Base-by-base conservation (phyloP, 2,329 filamentous ascomycete species). In the Botrytis pseudocinerea region DNA sequence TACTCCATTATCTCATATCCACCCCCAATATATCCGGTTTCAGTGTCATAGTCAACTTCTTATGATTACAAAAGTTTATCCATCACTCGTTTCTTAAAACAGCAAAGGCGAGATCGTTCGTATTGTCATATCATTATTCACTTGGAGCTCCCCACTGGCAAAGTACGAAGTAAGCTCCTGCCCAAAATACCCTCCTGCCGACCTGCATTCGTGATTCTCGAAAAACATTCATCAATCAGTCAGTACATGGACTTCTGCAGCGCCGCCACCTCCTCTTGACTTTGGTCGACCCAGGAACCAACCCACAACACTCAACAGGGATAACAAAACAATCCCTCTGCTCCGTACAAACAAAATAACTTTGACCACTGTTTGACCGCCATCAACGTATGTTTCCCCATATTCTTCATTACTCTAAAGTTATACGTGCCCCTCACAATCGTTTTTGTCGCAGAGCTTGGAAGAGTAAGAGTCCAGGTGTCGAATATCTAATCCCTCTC, bases 261-360 rank as follows among this genome's bases (percentile, higher is more conserved):
- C 74, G 51, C 72, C 73, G 73, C 77, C 75, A 59, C 61, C n/a
- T 71, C 74, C 74, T 74, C 74, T 77, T 76, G 78, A 74, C 73
- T 74, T 61, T 73, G 74, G 79, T 80, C 76, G 78, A 73, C 78
- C 78, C 76, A 80, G 79, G 75, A 79, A 79, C 79, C 70, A 74
- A 75, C 68, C 74, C 78, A 75, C 76, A 73, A 75, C 74, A 74
- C 73, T 57, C 60, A 69, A 69, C 78, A 78, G 76, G 79, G 77
- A 65, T 78, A 71, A 61, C 63, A 75, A 62, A 74, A 71, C 65
- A 69, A 61, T 72, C 61, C 65, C 25, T 70, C 51, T 6, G 40
- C 64, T 68, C 64, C 76, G 75, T 75, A 74, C 74, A 78, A 75
- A 77, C 63, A 76, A 77, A 78, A 76, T 75, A 75, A 61, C 75